Evolutionary conservation across 2,329 filamentous ascomycete species (phyloP).

Genomic region (Pseudogymnoascus sp.): DNA sequence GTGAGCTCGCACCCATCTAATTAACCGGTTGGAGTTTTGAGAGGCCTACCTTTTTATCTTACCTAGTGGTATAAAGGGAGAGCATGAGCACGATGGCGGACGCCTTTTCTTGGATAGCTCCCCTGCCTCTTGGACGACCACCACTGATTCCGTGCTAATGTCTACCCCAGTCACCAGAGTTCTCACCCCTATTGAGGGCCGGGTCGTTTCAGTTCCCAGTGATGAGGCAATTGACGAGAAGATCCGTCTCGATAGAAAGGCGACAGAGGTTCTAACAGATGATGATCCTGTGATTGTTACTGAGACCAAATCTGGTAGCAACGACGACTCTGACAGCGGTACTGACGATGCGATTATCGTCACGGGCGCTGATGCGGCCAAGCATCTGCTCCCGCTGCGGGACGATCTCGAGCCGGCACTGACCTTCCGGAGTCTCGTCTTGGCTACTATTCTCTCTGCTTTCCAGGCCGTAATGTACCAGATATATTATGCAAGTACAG

Average conservation of each 20-base stretch:
- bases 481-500: constrained; percentile 40
- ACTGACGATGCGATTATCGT: constrained; percentile 39
- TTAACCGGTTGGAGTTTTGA: neutral
- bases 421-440: constrained; percentile 44
- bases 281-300: constrained; percentile 8
- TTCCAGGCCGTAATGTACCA: constrained; percentile 49
- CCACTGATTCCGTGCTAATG: constrained; percentile 14
- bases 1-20: neutral
- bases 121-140: constrained; percentile 2
- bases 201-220: constrained; percentile 24
- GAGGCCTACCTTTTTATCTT: neutral
- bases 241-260: constrained; percentile 10
- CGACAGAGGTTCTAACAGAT: constrained; percentile 13
- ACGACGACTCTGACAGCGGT: constrained; percentile 24
- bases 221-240: constrained; percentile 28
- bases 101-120: neutral
- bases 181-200: constrained; percentile 25
- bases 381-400: constrained; percentile 40
- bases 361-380: constrained; percentile 42
- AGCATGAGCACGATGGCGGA: neutral
- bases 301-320: constrained; percentile 21
- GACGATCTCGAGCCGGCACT: constrained; percentile 44
- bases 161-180: constrained; percentile 16
- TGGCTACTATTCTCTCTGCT: constrained; percentile 40
- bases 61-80: neutral